Evolutionary conservation across 768 basidiomycete species (phyloP).

Genomic region (Leccinellum albellum): DNA sequence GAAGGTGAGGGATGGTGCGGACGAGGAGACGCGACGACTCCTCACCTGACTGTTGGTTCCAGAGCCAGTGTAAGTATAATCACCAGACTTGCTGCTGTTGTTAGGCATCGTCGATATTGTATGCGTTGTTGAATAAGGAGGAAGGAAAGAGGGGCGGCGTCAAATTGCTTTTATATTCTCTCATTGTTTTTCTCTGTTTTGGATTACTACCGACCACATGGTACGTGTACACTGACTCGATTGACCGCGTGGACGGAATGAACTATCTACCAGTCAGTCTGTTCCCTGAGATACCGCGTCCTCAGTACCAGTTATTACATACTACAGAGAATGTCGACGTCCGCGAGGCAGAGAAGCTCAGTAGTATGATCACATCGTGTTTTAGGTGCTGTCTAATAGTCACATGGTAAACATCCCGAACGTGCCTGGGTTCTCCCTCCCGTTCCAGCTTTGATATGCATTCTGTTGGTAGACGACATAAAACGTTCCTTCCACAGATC

Average conservation of each 20-base stretch:
- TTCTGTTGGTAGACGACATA: constrained; percentile 1
- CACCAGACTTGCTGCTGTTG: constrained; percentile 19
- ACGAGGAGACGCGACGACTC: constrained; percentile 6
- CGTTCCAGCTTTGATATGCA: background rate
- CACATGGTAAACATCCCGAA: constrained; percentile 18
- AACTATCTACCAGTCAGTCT: background rate
- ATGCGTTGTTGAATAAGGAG: background rate
- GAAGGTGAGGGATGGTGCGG: background rate
- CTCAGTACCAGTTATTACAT: background rate
- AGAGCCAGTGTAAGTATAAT: constrained; percentile 41
- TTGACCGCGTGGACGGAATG: background rate
- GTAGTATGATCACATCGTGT: constrained; percentile 14
- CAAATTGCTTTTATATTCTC: constrained; percentile 2
- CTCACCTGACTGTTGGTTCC: constrained; percentile 54
- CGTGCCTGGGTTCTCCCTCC: background rate
- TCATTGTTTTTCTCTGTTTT: constrained; percentile 15
- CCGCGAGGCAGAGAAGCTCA: constrained; percentile 17
- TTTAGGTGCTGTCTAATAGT: constrained; percentile 5
- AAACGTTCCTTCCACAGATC: background rate
- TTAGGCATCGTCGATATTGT: constrained; percentile 11
- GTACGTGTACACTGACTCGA: no score
- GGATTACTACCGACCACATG: background rate
- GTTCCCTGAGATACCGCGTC: no score
- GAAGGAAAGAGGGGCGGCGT: no score
- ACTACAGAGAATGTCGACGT: constrained; percentile 1